Evolutionary conservation across 2,329 filamentous ascomycete genomes (phyloP).

Genomic region (Aspergillus brasiliensis): DNA sequence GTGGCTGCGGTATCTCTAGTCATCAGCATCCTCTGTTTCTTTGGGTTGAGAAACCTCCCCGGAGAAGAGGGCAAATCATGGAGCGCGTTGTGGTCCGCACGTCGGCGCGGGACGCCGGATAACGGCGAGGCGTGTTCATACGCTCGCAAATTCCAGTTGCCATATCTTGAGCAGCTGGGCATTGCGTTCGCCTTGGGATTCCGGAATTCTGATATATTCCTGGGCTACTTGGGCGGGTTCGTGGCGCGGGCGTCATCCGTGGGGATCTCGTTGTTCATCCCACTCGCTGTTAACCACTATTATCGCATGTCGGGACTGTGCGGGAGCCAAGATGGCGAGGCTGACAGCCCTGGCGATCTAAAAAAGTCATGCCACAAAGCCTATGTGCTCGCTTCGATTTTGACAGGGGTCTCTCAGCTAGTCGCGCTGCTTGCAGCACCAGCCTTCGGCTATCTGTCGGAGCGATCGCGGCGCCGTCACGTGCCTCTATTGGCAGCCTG

Average conservation of each 20-base stretch:
- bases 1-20: conserved; percentile 72
- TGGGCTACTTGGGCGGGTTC: conserved; percentile 92
- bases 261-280: conserved; percentile 91
- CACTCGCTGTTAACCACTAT: conserved; percentile 87
- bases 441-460: conserved; percentile 82
- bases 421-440: conserved; percentile 83
- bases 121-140: conserved; percentile 2
- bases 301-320: conserved; percentile 83
- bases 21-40: conserved; percentile 73
- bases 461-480: conserved; percentile 67
- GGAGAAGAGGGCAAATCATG: conserved; percentile 80
- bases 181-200: conserved; percentile 71
- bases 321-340: conserved; percentile 46
- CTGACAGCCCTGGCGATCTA: conserved; percentile 58
- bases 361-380: conserved; percentile 83
- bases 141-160: conserved; percentile 16
- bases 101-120: conserved; percentile 4
- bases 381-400: conserved; percentile 81
- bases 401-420: conserved; percentile 88
- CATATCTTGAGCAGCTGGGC: conserved; percentile 58
- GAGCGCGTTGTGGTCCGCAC: conserved; percentile 50
- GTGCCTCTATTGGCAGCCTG: conserved; percentile 73
- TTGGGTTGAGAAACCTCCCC: conserved; percentile 68
- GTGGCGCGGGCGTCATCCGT: conserved; percentile 93
- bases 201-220: conserved; percentile 73